Evolutionary conservation across 495 filamentous ascomycete genomes (phyloP), one percentile per base, ranked within the genome.

Genomic region (Aspergillus sclerotioniger): DNA sequence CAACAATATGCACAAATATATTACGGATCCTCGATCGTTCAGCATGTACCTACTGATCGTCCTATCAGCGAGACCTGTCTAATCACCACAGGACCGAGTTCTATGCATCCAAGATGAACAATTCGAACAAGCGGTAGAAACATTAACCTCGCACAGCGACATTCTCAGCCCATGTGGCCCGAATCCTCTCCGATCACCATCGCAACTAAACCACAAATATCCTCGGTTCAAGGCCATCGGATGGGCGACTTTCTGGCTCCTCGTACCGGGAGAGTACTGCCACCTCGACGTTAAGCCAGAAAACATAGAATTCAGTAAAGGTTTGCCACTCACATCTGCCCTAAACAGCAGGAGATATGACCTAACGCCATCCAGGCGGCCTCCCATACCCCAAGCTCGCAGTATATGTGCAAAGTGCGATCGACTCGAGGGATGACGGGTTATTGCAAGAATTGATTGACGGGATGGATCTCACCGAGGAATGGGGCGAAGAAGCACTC

Each of bases 91-190:
- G 54, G 54, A 56, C 37, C 54, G 54, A 48, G 45, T 56, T 3
- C 5, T 56, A 28, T 50, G 44, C 32, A 35, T 56, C 29, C 44
- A 9, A 15, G 43, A 56, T 21, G 21, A 56, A 25, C n/a, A 50
- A 3, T 44, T 48, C 25, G 21, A 50, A 15, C 54, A 17, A 5
- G 54, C 54, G 8, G 44, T 56, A 6, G 21, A 49, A 1, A 25
- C 39, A 3, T 56, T 56, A n/a, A 39, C 31, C 9, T 32, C 53
- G 33, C 29, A 13, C 15, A 46, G 17, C 19, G 32, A 56, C 50
- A 56, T 56, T n/a, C 44, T 56, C 32, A 39, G 33, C 13, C 54
- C 54, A 12, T 56, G 54, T 25, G 54, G 31, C 16, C 54, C 44
- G 21, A 37, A 17, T 20, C 54, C 43, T 50, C 1, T 15, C 46